Evolutionary conservation across 805 yeast genomes (phyloP), one percentile per base, ranked within the genome.

Genomic region (Osmozyma mogii): DNA sequence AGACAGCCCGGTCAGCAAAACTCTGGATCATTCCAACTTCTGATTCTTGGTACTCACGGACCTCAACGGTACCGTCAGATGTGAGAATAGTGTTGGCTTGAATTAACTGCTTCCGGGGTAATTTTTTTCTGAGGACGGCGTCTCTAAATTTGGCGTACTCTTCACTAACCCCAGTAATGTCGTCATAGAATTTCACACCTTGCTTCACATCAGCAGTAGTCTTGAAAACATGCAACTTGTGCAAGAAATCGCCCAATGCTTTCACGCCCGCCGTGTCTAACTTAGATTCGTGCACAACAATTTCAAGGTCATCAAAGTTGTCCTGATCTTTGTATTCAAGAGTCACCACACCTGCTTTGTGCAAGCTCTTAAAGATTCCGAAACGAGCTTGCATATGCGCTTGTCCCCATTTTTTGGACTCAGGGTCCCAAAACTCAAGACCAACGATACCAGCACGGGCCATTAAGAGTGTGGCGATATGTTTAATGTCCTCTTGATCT

Each of bases 331-430:
- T 48, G 44, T 66, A 61, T 21, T 65, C 66, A 29, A 85, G 56
- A 28, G 61, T 58, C 16, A 76, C 76, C 22, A 84, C 78, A 17
- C 81, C 77, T 1, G 85, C 78, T 31, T 75, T 67, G 45, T 81
- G 57, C 50, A 83, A 76, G 9, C 78, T 70, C 59, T 82, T 83
- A 68, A 83, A 67, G 43, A 85, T 84, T 18, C 92, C 84, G 57
- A 70, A 85, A 54, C 96, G 68, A 3, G 95, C 95, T 60, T 84
- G 94, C 85, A 84, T 84, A 53, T 85, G 96, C 9, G 96, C 78
- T 60, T 85, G 96, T 17, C 95, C 95, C 95, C 95, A 85, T 57
- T 84, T 84, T 35, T 65, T 61, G 17, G 84, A 69, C 25, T 57
- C 56, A 22, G 95, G 95, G 54, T 85, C 94, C 85, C 94, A 85